Conservation (phyloP, 108 stramenopile genomes). For the Cyclostephanos tholiformis region DNA sequence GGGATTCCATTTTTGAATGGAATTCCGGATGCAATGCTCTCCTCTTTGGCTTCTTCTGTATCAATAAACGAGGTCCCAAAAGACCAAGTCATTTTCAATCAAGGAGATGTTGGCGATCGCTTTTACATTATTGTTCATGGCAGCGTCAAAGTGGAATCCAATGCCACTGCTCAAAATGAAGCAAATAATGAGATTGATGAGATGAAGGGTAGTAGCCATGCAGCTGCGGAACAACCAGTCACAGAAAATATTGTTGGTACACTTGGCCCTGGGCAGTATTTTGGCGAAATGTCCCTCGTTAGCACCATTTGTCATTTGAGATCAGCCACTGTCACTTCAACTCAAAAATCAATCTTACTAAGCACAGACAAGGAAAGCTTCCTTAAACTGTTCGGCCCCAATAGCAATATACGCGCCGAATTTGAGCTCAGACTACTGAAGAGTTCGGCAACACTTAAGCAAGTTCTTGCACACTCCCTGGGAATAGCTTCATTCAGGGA, state of each 20-base stretch:
- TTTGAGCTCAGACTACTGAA: constrained; percentile 50
- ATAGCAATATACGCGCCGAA: constrained; percentile 36
- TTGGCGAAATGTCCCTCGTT: constrained; percentile 83
- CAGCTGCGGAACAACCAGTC: background rate
- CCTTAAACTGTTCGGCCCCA: constrained; percentile 44
- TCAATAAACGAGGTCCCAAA: constrained; percentile 47
- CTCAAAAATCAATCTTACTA: constrained; percentile 47
- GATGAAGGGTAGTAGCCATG: constrained; percentile 11
- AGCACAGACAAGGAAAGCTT: constrained; percentile 56
- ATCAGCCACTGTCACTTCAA: constrained; percentile 50
- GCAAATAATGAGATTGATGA: background rate
- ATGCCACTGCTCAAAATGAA: background rate
- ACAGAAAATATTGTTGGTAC: constrained; percentile 66
- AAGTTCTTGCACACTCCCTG: constrained; percentile 42
- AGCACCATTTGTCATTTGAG: constrained; percentile 47
- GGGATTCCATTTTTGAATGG: constrained; percentile 57
- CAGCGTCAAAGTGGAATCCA: constrained; percentile 43
- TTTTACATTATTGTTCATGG: constrained; percentile 63
- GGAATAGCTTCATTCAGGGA: constrained; percentile 40
- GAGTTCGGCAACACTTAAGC: constrained; percentile 40
- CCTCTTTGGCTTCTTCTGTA: constrained; percentile 32
- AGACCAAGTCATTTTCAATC: constrained; percentile 48
- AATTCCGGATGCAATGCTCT: constrained; percentile 46
- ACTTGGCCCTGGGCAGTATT: constrained; percentile 84
- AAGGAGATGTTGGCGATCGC: constrained; percentile 54